Base-by-base conservation (phyloP, 129 eudicot species). In the Artemisia argyi region DNA sequence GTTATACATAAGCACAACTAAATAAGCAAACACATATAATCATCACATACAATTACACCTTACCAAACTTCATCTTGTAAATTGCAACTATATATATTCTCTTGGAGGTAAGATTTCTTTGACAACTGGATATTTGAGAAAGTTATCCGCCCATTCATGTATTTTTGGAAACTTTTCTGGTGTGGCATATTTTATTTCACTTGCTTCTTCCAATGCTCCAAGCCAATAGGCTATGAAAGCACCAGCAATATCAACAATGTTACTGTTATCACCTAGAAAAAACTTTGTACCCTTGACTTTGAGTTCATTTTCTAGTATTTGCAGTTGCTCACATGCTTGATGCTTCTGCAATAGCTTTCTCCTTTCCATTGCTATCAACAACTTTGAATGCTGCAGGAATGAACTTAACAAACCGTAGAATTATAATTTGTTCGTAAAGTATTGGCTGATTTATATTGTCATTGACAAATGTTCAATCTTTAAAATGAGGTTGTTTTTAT, bases 161-260 rank as follows among this genome's bases (percentile, higher is more conserved):
- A 85, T 16, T 32, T 64, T 71, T 11, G 90, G 90, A 20, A 79
- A 80, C 60, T 66, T 77, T 7, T 79, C 79, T 59, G 48, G 66
- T 0, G 81, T 68, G 61, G 82, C 11, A 3, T 68, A 16, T 20
- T 62, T 61, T 69, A 66, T 39, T 10, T 66, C 69, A 9, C 66
- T 60, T 14, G 18, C 72, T 73, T 80, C 77, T 52, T 84, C 75
- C 1, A 80, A 5, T n/a, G 61, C 65, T 61, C 76, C 80, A 68
- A 69, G 58, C 88, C 85, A 84, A 73, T 76, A 76, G 6, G 77
- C 88, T 15, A 84, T 62, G 39, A 71, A 76, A 76, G 6, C 71
- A 12, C 82, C 80, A 24, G 80, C 78, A 32, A 84, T 80, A 68
- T 84, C 88, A 0, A 80, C 70, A 14, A 80, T 22, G 53, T 80